Evolutionary conservation across 345 rosid genomes (phyloP).

Genomic region (Lagerstroemia speciosa): DNA sequence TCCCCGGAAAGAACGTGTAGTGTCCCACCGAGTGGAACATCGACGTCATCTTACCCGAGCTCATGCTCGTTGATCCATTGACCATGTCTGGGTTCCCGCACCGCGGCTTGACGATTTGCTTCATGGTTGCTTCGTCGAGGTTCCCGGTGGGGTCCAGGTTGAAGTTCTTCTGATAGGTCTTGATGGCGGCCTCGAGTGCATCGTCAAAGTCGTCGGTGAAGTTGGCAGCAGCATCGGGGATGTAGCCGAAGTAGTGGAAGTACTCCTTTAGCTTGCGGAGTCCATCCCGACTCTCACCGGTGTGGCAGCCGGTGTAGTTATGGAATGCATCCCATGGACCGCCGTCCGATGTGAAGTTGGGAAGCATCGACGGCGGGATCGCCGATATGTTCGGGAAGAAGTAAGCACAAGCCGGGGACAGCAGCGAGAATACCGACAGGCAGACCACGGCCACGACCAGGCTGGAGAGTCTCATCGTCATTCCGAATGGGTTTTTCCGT

Average conservation of each 20-base stretch:
- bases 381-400: constrained; percentile 35
- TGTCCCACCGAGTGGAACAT: constrained; percentile 47
- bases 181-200: constrained; percentile 46
- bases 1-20: constrained; percentile 60
- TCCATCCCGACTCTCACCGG: constrained; percentile 53
- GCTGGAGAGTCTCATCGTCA: neutral
- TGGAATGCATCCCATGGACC: constrained; percentile 57
- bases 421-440: constrained; percentile 3
- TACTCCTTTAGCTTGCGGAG: constrained; percentile 60
- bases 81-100: constrained; percentile 86
- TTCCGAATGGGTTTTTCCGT: neutral
- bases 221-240: constrained; percentile 26
- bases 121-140: constrained; percentile 52
- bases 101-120: constrained; percentile 51
- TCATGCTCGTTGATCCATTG: constrained; percentile 77
- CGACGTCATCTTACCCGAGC: constrained; percentile 30
- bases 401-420: constrained; percentile 14
- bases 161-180: constrained; percentile 65
- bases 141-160: constrained; percentile 59
- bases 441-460: neutral
- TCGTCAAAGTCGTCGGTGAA: constrained; percentile 70
- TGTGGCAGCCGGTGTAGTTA: constrained; percentile 50
- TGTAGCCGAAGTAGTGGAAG: constrained; percentile 72
- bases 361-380: constrained; percentile 26
- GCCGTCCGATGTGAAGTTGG: constrained; percentile 9